Evolutionary conservation across 768 basidiomycete genomes (phyloP), one percentile per base, ranked within the genome.

Genomic region (Kwoniella bestiolae): DNA sequence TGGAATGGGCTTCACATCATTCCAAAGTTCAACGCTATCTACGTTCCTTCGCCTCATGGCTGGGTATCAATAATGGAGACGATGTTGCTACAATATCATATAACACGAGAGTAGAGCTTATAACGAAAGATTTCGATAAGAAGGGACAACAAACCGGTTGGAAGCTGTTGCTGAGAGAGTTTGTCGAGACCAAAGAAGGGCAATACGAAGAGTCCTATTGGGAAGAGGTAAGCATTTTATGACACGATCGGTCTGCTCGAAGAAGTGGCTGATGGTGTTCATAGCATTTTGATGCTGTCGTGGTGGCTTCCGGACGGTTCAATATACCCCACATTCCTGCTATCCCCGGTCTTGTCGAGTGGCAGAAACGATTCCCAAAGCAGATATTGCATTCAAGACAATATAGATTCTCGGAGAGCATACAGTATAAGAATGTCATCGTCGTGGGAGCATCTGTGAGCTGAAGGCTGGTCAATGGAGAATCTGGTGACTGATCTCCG

Each of bases 31-130:
- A 57, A 14, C 53, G 59, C 31, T 69, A 63, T 64, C 63, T 69
- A 14, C 63, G 61, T 31, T 63, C 56, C 34, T 69, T 66, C 52
- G 58, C 56, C 21, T 64, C 63, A 12, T 68, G 67, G 67, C 45
- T 68, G 23, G 80, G 82, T n/a, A 64, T 84, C 32, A 85, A 84
- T 72, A 81, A 76, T 62, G 83, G 84, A 58, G 86, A 81, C 34
- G 45, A 56, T 5, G 26, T 29, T 14, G 18, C 50, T 6, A 58
- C 52, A 8, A 45, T 68, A 3, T 80, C 82, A 2, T 86, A 84
- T 73, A 84, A 83, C 71, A 85, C 85, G 0, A 83, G 84, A 12
- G 84, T 86, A 5, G 84, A 86, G 56, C 76, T 70, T 7, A 73
- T 84, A 34, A 80, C 84, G 63, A 85, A 85, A 35, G 62, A 63